Evolutionary conservation across 2,329 filamentous ascomycete genomes (phyloP).

Genomic region (Didymosphaeria variabile): DNA sequence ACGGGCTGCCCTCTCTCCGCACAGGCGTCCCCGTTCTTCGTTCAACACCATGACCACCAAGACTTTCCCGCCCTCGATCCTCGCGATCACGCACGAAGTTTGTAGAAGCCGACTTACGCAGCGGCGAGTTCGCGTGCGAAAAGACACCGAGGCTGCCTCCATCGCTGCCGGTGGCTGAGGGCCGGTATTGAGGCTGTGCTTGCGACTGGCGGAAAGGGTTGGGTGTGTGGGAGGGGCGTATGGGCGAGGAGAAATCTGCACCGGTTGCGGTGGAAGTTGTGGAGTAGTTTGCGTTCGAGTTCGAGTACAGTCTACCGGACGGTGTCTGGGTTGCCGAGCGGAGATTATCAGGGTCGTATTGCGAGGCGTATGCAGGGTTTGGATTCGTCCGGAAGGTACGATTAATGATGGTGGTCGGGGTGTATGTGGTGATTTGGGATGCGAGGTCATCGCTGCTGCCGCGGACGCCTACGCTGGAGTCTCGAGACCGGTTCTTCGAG

Average conservation of each 20-base stretch:
- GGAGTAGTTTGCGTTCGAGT: constrained; percentile 43
- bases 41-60: constrained; percentile 33
- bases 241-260: constrained; percentile 57
- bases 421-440: constrained; percentile 68
- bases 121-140: constrained; percentile 80
- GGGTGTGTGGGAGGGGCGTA: constrained; percentile 55
- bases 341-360: constrained; percentile 72
- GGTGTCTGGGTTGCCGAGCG: constrained; percentile 37
- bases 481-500: constrained; percentile 41
- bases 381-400: constrained; percentile 82
- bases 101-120: constrained; percentile 78
- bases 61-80: constrained; percentile 30
- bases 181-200: constrained; percentile 60
- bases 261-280: constrained; percentile 49
- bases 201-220: constrained; percentile 64
- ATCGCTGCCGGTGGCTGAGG: constrained; percentile 59
- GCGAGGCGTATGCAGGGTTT: constrained; percentile 79
- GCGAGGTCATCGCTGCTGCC: constrained; percentile 54
- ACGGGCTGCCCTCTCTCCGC: constrained; percentile 51
- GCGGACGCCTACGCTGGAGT: constrained; percentile 51
- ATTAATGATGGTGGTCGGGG: constrained; percentile 70
- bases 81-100: constrained; percentile 56
- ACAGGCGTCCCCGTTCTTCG: constrained; percentile 46
- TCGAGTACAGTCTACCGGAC: constrained; percentile 27
- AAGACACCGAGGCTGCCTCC: constrained; percentile 84